Percentiles rank a stretch among this genome's conserved stretches.
Evolutionary conservation across 2,329 filamentous ascomycete species (phyloP).

Genomic region (Stemphylium beticola): DNA sequence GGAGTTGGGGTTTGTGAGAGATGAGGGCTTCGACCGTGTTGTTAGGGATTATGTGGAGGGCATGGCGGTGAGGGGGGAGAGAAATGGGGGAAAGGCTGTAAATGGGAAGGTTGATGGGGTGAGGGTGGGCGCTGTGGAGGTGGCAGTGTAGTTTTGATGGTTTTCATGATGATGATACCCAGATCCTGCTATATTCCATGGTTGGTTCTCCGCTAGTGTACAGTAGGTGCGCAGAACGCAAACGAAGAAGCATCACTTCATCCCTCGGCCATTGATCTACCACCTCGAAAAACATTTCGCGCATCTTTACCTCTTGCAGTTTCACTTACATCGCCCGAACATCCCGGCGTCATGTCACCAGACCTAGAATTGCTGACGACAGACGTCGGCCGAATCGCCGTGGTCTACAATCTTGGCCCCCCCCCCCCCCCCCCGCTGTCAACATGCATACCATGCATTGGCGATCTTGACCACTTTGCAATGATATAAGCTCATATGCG

Average conservation of each 20-base stretch:
- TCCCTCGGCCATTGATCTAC: too few relatives aligned
- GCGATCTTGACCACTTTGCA: neutral
- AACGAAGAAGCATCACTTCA: too few relatives aligned
- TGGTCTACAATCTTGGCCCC: constrained; percentile 2
- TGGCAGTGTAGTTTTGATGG: neutral
- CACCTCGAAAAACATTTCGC: too few relatives aligned
- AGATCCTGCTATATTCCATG: neutral
- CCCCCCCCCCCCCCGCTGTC: neutral
- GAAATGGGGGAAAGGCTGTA: neutral
- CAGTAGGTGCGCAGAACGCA: too few relatives aligned
- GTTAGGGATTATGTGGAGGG: constrained; percentile 46
- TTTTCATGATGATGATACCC: neutral
- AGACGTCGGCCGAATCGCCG: constrained; percentile 6
- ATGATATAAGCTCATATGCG: neutral
- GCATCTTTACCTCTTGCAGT: too few relatives aligned
- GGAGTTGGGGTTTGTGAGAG: constrained; percentile 55
- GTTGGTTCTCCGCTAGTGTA: too few relatives aligned
- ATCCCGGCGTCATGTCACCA: neutral
- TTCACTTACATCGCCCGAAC: neutral
- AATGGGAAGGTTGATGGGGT: neutral
- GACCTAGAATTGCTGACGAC: neutral
- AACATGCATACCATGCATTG: neutral
- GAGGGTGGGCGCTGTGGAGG: neutral
- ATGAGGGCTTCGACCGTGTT: constrained; percentile 51
- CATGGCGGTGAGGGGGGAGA: neutral